These are phyloP conservation scores for Arachnopeziza araneosa DNA, from an alignment of 2,329 filamentous ascomycete genomes.

Conservation along the genomic window DNA sequence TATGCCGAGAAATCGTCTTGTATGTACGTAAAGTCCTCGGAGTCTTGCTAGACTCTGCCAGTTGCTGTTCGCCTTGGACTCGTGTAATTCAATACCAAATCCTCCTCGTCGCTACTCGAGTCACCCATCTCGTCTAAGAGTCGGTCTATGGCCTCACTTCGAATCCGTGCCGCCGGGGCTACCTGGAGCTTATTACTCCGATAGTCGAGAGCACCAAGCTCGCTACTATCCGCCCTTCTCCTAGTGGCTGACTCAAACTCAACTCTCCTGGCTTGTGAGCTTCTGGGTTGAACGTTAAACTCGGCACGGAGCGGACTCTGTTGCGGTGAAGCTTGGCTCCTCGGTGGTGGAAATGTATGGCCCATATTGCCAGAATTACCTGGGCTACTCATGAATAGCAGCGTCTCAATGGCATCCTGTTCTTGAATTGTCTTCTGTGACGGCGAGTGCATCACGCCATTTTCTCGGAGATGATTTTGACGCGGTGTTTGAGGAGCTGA, in stretches of 20 bases:
- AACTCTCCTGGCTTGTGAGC: conserved; percentile 20
- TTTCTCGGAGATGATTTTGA: conserved; percentile 21
- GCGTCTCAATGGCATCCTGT: conserved; percentile 73
- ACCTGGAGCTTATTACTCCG: conserved; percentile 12
- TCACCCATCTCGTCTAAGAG: conserved; percentile 30
- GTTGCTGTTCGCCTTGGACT: conserved; percentile 22
- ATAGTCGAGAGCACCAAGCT: conserved; percentile 17
- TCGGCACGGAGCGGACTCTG: conserved; percentile 29
- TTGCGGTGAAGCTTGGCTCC: conserved; percentile 24
- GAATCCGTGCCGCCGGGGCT: conserved; percentile 8
- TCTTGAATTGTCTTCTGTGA: conserved; percentile 64
- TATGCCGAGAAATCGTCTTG: conserved; percentile 9
- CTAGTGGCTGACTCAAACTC: conserved; percentile 20
- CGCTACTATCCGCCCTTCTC: conserved; percentile 16
- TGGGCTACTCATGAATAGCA: conserved; percentile 77
- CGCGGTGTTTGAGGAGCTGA: conserved; percentile 26
- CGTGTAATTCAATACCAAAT: conserved; percentile 24
- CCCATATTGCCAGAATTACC: conserved; percentile 63
- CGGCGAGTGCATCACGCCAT: conserved; percentile 48
- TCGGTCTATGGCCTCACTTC: conserved; percentile 26
- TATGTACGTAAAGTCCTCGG: not conserved
- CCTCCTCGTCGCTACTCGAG: conserved; percentile 31
- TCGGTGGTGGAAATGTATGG: conserved; percentile 44
- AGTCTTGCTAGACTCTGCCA: conserved; percentile 15
- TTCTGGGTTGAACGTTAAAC: conserved; percentile 20